Evolutionary conservation across 106 monocot genomes (phyloP).

Genomic region (Triglochin maritima): DNA sequence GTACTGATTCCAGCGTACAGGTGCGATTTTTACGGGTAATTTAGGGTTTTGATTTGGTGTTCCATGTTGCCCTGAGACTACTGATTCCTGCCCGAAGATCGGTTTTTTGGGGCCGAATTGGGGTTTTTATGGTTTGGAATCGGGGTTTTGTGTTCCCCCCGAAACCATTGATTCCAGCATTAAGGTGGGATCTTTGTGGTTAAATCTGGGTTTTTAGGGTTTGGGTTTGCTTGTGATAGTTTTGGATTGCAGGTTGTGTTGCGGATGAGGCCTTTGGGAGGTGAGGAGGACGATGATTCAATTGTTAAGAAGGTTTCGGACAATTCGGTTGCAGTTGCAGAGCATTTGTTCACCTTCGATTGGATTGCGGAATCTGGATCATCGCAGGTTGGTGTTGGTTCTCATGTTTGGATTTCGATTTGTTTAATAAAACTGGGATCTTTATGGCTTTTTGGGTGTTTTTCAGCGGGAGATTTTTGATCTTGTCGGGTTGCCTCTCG

Average conservation of each 20-base stretch:
- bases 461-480: conserved; percentile 74
- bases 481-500: conserved; percentile 78
- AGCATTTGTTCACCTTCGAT: conserved; percentile 83
- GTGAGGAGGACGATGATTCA: conserved; percentile 53
- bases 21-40: not conserved
- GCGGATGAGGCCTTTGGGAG: conserved; percentile 60
- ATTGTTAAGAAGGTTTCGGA: conserved; percentile 50
- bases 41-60: not conserved
- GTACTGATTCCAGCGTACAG: not conserved
- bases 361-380: conserved; percentile 62
- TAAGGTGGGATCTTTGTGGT: not conserved
- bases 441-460: not conserved
- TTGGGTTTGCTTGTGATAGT: not conserved
- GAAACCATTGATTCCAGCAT: not conserved
- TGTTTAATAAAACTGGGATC: not conserved
- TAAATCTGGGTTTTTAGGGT: not conserved
- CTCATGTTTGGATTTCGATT: not conserved
- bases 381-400: conserved; percentile 35
- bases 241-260: conserved; percentile 47
- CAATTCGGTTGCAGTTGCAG: conserved; percentile 53
- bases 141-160: not conserved
- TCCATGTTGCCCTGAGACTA: not conserved
- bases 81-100: too few species aligned
- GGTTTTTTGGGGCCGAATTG: not conserved
- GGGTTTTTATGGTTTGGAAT: not conserved